Evolutionary conservation across 768 basidiomycete genomes (phyloP), one percentile per base, ranked within the genome.

Genomic region (Lactarius hatsudake): DNA sequence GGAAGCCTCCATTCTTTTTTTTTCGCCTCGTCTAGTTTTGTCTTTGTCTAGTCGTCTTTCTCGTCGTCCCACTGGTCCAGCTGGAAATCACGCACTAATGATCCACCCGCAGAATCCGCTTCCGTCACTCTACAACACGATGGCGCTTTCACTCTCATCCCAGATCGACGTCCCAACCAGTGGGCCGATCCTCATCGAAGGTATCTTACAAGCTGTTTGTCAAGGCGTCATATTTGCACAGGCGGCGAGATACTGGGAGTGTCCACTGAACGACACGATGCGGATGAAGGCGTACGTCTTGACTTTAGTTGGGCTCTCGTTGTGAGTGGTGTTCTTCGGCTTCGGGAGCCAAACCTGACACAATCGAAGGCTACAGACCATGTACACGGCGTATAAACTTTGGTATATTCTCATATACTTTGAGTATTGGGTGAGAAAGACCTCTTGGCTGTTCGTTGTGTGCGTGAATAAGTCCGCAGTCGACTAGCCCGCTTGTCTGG

Each of bases 171-270:
- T 62, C 26, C 43, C 65, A 8, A 66, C 58, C 8, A 48, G 78
- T 28, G 79, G 79, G 20, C 78, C 80, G 2, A 80, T 84, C 32
- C 75, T 86, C 26, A 62, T 84, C 45, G 80, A 80, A 69, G 80
- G 78, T 15, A 73, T 85, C 28, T 58, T 84, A 18, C 83, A 85
- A 62, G 81, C 81, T 5, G 79, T 86, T 59, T 79, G 81, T 32
- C 77, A 83, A 64, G 75, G 75, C 61, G 70, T 75, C 38, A 73
- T 75, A 32, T 72, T 74, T n/a, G 69, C 74, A 3, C 75, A 75
- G 71, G 70, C 72, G 8, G 62, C 68, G 42, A 73, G 72, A 40
- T 74, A 69, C 82, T 79, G 78, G 75, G 73, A 77, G 62, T 77
- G 78, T 32, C 81, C 78, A 64, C 72, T 72, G n/a, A 80, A 82